These are phyloP conservation scores for Acanthamoeba quina DNA, from an alignment of 208 protist genomes.

Conservation along the genomic window DNA sequence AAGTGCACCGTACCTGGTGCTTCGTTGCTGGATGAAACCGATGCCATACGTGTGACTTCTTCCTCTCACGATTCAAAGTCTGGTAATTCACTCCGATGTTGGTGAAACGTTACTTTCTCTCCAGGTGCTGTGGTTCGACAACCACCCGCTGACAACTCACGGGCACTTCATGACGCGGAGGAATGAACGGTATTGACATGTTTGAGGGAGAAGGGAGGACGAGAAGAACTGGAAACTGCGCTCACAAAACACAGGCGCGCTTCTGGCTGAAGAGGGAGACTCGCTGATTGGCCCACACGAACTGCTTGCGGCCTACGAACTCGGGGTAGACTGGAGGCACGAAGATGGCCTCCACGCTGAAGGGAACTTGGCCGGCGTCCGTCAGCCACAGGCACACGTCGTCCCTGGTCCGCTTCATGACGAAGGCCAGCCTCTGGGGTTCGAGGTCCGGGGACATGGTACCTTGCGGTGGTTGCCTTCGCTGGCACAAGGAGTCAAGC, in stretches of 20 bases:
- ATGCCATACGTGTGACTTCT: neutral
- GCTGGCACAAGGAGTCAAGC: neutral
- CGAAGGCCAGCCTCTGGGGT: neutral
- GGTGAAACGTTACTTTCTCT: neutral
- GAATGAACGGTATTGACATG: neutral
- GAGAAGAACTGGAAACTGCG: neutral
- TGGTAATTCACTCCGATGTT: neutral
- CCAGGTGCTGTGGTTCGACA: neutral
- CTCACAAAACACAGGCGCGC: neutral
- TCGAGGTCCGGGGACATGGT: neutral
- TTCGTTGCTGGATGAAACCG: neutral
- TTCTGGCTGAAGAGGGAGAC: conserved; percentile 22
- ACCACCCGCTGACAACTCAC: neutral
- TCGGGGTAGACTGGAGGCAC: neutral
- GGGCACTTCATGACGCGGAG: neutral
- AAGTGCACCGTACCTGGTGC: neutral
- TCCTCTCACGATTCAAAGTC: no score
- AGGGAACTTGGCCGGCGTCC: neutral
- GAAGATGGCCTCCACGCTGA: neutral
- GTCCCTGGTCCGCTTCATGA: neutral
- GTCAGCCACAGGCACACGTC: conserved; percentile 23
- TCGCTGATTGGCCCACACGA: conserved; percentile 19
- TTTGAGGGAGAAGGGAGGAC: neutral
- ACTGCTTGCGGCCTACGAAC: neutral
- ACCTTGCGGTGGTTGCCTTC: neutral